Evolutionary conservation across 2,329 filamentous ascomycete species (phyloP).

Genomic region (Sporothrix sp.): DNA sequence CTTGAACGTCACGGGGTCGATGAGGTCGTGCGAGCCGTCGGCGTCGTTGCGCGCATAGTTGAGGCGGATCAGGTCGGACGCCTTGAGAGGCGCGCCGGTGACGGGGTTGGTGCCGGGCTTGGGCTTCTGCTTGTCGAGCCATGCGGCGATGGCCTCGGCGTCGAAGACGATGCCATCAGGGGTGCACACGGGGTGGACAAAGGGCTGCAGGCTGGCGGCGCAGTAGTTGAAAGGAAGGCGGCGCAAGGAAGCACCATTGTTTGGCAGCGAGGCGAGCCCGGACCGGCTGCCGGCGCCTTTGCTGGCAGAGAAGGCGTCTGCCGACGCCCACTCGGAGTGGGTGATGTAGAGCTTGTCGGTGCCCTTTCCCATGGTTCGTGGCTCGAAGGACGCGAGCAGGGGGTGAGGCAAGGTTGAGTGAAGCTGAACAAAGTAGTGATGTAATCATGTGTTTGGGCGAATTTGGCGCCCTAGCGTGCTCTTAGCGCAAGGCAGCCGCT

Average conservation of each 20-base stretch:
- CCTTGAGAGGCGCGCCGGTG: slow-evolving; percentile 66
- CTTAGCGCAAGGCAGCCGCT: too few relatives aligned
- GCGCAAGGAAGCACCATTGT: slow-evolving; percentile 48
- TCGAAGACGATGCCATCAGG: slow-evolving; percentile 83
- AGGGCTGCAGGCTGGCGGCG: slow-evolving; percentile 89
- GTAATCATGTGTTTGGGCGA: too few relatives aligned
- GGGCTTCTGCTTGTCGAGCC: slow-evolving; percentile 71
- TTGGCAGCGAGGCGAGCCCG: slow-evolving; percentile 18
- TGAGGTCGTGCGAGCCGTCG: slow-evolving; percentile 63
- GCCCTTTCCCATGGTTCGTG: slow-evolving; percentile 37
- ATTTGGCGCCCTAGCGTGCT: too few relatives aligned
- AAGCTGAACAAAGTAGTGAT: too few relatives aligned
- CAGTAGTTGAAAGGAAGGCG: slow-evolving; percentile 97
- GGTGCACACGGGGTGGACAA: slow-evolving; percentile 90
- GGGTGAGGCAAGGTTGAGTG: neutral
- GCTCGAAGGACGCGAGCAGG: neutral
- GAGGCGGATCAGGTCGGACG: slow-evolving; percentile 78
- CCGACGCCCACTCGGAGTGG: slow-evolving; percentile 93
- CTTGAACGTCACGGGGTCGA: slow-evolving; percentile 96
- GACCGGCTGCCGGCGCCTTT: slow-evolving; percentile 46
- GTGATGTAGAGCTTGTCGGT: slow-evolving; percentile 66
- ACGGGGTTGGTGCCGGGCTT: slow-evolving; percentile 85
- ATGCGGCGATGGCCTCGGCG: slow-evolving; percentile 83
- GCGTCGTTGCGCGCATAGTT: slow-evolving; percentile 88
- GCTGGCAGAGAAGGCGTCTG: slow-evolving; percentile 78